Percentiles rank a stretch among this genome's conserved stretches.
Conservation (phyloP, 2,329 filamentous ascomycete species). For the Botrytis fabae region DNA sequence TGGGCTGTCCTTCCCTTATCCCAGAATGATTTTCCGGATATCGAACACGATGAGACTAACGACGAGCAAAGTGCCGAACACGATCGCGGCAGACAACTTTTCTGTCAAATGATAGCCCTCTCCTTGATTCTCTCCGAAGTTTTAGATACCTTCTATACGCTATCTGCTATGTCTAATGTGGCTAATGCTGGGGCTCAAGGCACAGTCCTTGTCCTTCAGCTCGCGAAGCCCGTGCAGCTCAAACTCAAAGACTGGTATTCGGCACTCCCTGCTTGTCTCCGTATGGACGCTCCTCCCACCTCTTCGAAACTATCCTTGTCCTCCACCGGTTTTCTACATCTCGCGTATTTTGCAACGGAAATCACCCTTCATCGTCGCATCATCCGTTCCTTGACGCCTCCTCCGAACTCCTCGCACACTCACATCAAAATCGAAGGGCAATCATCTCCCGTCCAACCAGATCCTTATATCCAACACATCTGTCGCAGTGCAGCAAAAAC, state of each 20-base stretch:
- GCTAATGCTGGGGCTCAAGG: conserved; percentile 66
- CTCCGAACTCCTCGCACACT: conserved; percentile 47
- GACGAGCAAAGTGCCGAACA: conserved; percentile 63
- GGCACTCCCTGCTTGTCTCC: conserved; percentile 57
- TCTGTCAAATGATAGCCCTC: conserved; percentile 73
- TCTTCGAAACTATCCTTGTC: conserved; percentile 50
- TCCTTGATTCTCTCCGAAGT: conserved; percentile 77
- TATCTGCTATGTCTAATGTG: conserved; percentile 71
- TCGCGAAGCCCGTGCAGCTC: conserved; percentile 79
- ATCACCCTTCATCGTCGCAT: conserved; percentile 92
- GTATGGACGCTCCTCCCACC: conserved; percentile 63
- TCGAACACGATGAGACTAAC: conserved; percentile 62
- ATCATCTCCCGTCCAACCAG: conserved; percentile 48
- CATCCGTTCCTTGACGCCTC: conserved; percentile 70
- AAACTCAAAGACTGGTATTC: conserved; percentile 83
- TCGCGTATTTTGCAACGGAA: conserved; percentile 91
- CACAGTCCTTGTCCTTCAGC: conserved; percentile 69
- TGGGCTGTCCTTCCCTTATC: conserved; percentile 74
- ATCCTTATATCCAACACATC: conserved; percentile 85
- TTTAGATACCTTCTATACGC: conserved; percentile 79
- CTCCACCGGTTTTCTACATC: conserved; percentile 75
- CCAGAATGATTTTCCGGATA: conserved; percentile 70
- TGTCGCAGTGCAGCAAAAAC: conserved; percentile 93
- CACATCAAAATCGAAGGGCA: conserved; percentile 41
- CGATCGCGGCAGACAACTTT: conserved; percentile 68